Percentiles rank a stretch among this genome's conserved stretches.
Evolutionary conservation across 768 basidiomycete genomes (phyloP).

Genomic region (Lactarius trivialis): DNA sequence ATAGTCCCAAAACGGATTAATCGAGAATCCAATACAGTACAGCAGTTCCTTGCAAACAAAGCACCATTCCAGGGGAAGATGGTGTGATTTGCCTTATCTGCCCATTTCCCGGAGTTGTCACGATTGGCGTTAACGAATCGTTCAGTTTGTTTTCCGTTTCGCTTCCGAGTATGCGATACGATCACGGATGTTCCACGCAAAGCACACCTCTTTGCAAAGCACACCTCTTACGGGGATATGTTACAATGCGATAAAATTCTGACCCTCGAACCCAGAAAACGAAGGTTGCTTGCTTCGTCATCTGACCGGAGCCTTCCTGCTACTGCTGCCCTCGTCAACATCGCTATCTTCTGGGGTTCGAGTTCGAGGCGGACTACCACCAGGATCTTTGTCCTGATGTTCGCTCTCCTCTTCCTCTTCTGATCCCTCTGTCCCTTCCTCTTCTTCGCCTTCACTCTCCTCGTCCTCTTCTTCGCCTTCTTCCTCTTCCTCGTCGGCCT

Average conservation of each 20-base stretch:
- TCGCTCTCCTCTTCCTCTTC: slow-evolving; percentile 25
- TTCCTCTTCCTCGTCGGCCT: slow-evolving; percentile 31
- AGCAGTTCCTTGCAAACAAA: too few relatives aligned
- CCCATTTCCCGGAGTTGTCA: too few relatives aligned
- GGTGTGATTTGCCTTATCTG: slow-evolving; percentile 1
- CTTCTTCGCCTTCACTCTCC: slow-evolving; percentile 21
- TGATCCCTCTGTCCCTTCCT: slow-evolving; percentile 18
- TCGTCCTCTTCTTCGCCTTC: slow-evolving; percentile 29
- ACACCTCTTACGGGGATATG: not conserved
- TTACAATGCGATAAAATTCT: not conserved
- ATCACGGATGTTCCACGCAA: not conserved
- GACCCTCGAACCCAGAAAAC: not conserved
- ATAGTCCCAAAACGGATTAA: not conserved
- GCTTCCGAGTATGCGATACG: too few relatives aligned
- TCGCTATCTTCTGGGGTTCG: slow-evolving; percentile 9
- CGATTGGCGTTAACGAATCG: not conserved
- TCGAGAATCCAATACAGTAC: not conserved
- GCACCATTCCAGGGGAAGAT: not conserved
- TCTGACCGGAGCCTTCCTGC: not conserved
- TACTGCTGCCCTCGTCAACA: not conserved
- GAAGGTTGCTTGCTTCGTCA: not conserved
- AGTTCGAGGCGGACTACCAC: not conserved
- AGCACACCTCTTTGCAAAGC: not conserved
- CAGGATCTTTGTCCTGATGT: slow-evolving; percentile 27
- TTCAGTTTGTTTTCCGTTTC: not conserved